Evolutionary conservation across 257 asterid genomes (phyloP).

Genomic region (Ballota nigra): DNA sequence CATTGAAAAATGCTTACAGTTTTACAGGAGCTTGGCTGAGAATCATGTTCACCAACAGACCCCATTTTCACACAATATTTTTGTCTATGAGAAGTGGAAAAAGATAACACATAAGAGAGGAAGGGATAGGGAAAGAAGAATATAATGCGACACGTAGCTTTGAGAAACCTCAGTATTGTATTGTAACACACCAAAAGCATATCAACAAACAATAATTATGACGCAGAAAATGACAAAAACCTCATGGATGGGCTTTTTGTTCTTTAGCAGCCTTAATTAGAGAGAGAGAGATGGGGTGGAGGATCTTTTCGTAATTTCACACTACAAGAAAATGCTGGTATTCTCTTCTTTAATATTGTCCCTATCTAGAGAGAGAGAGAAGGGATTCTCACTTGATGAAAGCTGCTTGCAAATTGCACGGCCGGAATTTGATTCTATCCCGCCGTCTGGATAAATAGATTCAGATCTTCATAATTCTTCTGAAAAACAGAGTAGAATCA

Average conservation of each 20-base stretch:
- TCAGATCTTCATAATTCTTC: constrained; percentile 18
- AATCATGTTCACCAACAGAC: constrained; percentile 52
- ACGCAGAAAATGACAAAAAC: constrained; percentile 35
- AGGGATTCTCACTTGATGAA: too few relatives aligned
- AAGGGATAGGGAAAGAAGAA: constrained; percentile 27
- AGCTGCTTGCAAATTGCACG: too few relatives aligned
- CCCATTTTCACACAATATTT: constrained; percentile 36
- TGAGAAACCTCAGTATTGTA: constrained; percentile 23
- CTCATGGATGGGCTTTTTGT: constrained; percentile 39
- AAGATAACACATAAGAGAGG: constrained; percentile 21
- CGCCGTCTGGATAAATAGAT: background rate
- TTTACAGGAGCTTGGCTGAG: constrained; percentile 34
- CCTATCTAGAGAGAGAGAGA: constrained; percentile 19
- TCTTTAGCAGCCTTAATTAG: constrained; percentile 26
- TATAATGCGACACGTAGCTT: constrained; percentile 39
- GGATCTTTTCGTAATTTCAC: constrained; percentile 33
- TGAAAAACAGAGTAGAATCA: background rate
- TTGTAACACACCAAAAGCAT: constrained; percentile 35
- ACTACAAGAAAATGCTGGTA: constrained; percentile 10
- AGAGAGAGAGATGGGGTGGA: background rate
- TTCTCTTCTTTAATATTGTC: constrained; percentile 29
- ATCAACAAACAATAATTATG: constrained; percentile 26
- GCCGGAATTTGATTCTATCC: constrained; percentile 6
- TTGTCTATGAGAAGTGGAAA: background rate
- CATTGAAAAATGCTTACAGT: too few relatives aligned